Conservation (phyloP, 805 yeast genomes). For the Metschnikowia picachoensis region DNA sequence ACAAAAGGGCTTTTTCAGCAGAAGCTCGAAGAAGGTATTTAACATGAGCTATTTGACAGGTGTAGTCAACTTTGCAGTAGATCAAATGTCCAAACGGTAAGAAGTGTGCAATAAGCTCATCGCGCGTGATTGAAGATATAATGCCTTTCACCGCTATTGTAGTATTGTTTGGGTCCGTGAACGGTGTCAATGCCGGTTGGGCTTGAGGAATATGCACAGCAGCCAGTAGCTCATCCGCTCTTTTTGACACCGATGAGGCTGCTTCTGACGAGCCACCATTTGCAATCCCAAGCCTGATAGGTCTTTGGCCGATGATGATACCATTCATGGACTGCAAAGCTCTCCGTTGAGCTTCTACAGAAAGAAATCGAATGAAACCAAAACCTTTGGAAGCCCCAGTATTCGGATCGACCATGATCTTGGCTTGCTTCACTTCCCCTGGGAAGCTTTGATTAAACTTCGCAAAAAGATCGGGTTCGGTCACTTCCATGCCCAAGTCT, state of each 20-base stretch:
- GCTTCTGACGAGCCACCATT: conserved; percentile 23
- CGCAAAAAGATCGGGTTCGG: conserved; percentile 61
- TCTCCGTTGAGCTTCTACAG: conserved; percentile 62
- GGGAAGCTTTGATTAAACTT: conserved; percentile 67
- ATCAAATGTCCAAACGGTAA: conserved; percentile 57
- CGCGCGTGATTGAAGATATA: conserved; percentile 53
- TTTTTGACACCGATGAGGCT: conserved; percentile 1
- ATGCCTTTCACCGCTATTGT: conserved; percentile 70
- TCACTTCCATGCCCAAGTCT: conserved; percentile 70
- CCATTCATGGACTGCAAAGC: conserved; percentile 85
- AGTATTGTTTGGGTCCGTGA: conserved; percentile 79
- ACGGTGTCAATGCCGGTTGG: conserved; percentile 57
- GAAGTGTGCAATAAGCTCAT: conserved; percentile 58
- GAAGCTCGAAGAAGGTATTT: conserved; percentile 28
- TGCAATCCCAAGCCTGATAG: conserved; percentile 65
- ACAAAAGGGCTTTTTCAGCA: conserved; percentile 37
- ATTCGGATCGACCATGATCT: conserved; percentile 69
- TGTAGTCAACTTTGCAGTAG: conserved; percentile 20
- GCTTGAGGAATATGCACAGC: conserved; percentile 32
- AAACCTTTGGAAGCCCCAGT: conserved; percentile 77
- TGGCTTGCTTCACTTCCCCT: conserved; percentile 65
- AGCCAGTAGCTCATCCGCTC: conserved; percentile 5
- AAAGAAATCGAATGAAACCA: conserved; percentile 80
- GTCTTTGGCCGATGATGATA: conserved; percentile 60
- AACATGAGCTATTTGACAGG: conserved; percentile 22